Conservation (phyloP, 1,139 yeast species). For the Dujonia santamariae region DNA sequence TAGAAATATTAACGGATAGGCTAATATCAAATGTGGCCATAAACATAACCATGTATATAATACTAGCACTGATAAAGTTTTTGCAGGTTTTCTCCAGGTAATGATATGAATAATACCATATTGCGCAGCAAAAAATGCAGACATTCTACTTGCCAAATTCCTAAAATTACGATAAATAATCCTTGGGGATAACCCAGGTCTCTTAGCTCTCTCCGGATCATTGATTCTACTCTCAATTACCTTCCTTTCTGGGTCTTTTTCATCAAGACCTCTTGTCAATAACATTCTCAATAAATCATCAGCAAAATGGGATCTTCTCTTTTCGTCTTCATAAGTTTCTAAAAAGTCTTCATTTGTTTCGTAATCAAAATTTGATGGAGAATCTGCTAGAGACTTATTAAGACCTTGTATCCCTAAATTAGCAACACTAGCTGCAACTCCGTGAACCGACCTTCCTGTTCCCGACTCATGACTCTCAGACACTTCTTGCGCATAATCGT, state of each 20-base stretch:
- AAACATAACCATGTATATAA: slow-evolving; percentile 58
- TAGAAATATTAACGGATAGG: slow-evolving; percentile 59
- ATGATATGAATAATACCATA: slow-evolving; percentile 52
- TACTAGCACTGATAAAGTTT: slow-evolving; percentile 51
- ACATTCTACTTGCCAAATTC: slow-evolving; percentile 50
- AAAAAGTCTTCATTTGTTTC: no score
- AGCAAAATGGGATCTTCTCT: slow-evolving; percentile 40
- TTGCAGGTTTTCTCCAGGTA: slow-evolving; percentile 62
- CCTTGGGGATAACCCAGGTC: slow-evolving; percentile 51
- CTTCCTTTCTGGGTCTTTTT: slow-evolving; percentile 44
- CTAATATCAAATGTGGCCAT: slow-evolving; percentile 67
- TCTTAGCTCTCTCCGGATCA: slow-evolving; percentile 42
- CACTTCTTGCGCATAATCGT: not conserved
- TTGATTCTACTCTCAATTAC: slow-evolving; percentile 39
- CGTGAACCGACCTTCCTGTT: slow-evolving; percentile 4
- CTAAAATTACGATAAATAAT: slow-evolving; percentile 49
- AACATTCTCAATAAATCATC: slow-evolving; percentile 56
- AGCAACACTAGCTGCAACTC: slow-evolving; percentile 6
- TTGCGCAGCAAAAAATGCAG: slow-evolving; percentile 51
- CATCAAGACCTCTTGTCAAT: slow-evolving; percentile 46
- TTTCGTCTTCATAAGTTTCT: no score
- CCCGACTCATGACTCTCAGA: not conserved
- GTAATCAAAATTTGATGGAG: no score
- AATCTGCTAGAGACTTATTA: no score
- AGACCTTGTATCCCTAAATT: no score